These are phyloP conservation scores for Cordyceps cicadae DNA, from an alignment of 2,329 filamentous ascomycete genomes.

Conservation along the genomic window DNA sequence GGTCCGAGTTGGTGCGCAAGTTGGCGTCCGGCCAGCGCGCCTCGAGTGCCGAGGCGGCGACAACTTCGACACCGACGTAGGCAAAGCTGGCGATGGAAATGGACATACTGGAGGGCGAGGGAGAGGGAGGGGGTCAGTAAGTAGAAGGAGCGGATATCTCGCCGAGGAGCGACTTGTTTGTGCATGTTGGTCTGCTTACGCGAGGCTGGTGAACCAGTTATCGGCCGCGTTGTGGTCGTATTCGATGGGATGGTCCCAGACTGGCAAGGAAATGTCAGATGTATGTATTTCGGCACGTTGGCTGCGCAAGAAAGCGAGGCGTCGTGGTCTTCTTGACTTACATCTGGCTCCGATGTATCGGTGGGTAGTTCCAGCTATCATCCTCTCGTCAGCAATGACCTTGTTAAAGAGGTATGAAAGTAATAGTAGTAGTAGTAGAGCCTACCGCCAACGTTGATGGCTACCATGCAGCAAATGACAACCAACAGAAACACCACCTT, in stretches of 20 bases:
- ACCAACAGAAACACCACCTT: conserved; percentile 20
- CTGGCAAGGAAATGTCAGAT: not conserved
- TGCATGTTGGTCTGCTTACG: conserved; percentile 14
- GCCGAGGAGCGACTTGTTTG: not conserved
- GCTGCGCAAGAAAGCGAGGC: not conserved
- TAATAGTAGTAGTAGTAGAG: too few species aligned
- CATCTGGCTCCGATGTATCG: not conserved
- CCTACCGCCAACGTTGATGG: conserved; percentile 12
- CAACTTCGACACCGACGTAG: conserved; percentile 26
- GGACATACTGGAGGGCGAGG: conserved; percentile 17
- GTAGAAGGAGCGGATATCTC: too few species aligned
- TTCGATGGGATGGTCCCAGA: conserved; percentile 11
- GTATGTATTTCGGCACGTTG: not conserved
- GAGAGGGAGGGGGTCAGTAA: not conserved
- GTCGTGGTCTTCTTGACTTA: not conserved
- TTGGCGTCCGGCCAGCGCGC: conserved; percentile 19
- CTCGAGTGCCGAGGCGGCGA: conserved; percentile 25
- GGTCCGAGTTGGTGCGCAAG: conserved; percentile 3
- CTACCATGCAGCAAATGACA: conserved; percentile 18
- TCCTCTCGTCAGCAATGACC: not conserved
- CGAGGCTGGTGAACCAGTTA: conserved; percentile 19
- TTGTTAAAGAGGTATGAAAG: not conserved
- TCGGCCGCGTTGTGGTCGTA: conserved; percentile 18
- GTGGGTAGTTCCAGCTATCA: not conserved
- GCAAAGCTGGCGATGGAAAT: conserved; percentile 25